Conservation (phyloP, 768 basidiomycete genomes). For the Paxillus rubicundulus region DNA sequence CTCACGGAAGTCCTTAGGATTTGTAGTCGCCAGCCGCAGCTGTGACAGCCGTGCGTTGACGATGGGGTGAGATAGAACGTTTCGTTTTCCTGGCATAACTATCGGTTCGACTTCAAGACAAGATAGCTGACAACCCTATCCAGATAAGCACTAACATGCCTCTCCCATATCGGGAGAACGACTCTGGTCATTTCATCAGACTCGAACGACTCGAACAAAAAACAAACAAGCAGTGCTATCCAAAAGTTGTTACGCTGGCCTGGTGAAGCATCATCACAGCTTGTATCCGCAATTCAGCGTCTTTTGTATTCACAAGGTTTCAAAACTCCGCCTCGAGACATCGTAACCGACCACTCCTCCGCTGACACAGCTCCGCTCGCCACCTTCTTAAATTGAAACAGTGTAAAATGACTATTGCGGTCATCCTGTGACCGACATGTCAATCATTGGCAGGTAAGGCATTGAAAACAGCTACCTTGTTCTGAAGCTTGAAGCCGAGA, state of each 20-base stretch:
- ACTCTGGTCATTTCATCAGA: neutral
- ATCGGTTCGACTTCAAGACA: neutral
- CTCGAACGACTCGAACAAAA: neutral
- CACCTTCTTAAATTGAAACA: conserved; percentile 77
- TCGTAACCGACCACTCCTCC: conserved; percentile 58
- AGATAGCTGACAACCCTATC: neutral
- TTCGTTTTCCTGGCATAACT: conserved; percentile 38
- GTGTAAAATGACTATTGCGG: conserved; percentile 78
- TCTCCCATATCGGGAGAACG: neutral
- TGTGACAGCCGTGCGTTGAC: conserved; percentile 72
- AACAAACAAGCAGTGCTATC: too few relatives aligned
- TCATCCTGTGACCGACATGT: conserved; percentile 53
- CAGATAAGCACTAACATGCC: neutral
- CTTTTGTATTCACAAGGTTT: conserved; percentile 94
- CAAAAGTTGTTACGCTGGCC: neutral
- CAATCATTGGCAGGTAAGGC: neutral
- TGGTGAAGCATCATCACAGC: neutral
- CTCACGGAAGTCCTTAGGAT: conserved; percentile 77
- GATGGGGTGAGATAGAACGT: conserved; percentile 67
- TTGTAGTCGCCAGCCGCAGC: conserved; percentile 59
- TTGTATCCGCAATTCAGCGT: conserved; percentile 42
- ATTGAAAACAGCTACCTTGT: conserved; percentile 48
- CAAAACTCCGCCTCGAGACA: conserved; percentile 54
- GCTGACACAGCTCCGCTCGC: conserved; percentile 44
- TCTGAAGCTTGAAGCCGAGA: conserved; percentile 70